Base-by-base conservation (phyloP, 2,329 filamentous ascomycete genomes). In the Cladobotryum protrusum region DNA sequence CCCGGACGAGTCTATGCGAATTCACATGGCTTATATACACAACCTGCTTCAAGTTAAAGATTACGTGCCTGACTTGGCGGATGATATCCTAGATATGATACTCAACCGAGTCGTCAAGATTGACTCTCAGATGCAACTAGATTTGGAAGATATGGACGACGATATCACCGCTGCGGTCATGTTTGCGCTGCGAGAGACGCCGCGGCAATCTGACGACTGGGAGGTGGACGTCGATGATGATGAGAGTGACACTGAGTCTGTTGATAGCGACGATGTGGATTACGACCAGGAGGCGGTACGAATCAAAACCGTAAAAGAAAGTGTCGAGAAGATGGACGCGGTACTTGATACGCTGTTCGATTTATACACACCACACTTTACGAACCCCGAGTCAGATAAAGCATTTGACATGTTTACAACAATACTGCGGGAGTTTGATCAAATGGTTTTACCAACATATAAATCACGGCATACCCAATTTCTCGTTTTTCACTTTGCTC, bases 401-500 rank as follows among this genome's bases (percentile, higher is more conserved):
- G 85, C 87, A 39, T 81, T 87, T 56, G 82, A 84, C 49, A 82
- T 82, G 45, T 88, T 95, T 58, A 85, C 88, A 47, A 82, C 88
- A 49, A 77, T 99, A 36, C 76, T 97, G 24, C 81, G 84, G 44
- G 90, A 95, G 64, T 99, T 99, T 62, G 81, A 85, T 53, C 87
- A 82, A 63, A 89, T 90, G 61, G 89, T 99, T 52, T 78, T 99
- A 29, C 90, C 91, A 3, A 95, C 90, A 13, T 90, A 93, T 65
- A 88, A 89, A 58, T 95, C 90, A 19, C 85, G 93, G 33, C 92
- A 97, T 66, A 90, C 90, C 0, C 93, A 99, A 62, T 99, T 97
- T 60, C 80, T 99, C 43, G 78, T 97, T 45, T 99, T 99, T 69
- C 92, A 96, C 69, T 96, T 95, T 64, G 87, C 88, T 14, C 92